phyloP scores from a whole-genome alignment of 2,329 filamentous ascomycete genomes.

The Colletotrichum viniferum region DNA sequence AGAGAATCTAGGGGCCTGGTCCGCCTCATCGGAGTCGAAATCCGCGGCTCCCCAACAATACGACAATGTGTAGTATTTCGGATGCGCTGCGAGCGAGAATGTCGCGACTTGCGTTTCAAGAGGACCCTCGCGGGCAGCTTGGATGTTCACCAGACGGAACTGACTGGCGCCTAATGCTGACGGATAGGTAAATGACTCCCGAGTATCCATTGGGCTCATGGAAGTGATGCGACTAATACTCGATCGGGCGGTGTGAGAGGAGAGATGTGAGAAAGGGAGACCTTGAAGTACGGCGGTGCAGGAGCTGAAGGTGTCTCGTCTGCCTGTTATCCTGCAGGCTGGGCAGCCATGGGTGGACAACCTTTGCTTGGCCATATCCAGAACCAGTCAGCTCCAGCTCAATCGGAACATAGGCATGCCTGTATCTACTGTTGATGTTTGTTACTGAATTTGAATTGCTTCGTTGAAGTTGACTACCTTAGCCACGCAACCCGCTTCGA shows the following conservation, averaged over 20 bases:
- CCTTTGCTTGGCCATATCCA: not conserved
- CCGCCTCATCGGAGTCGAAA: not conserved
- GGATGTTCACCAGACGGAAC: not conserved
- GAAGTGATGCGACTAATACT: not conserved
- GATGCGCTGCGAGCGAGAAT: not conserved
- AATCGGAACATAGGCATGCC: not conserved
- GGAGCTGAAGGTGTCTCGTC: not conserved
- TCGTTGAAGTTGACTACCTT: not conserved
- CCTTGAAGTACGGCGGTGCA: not conserved
- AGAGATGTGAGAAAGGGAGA: not conserved
- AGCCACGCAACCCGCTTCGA: rapidly evolving
- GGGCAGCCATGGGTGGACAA: not conserved
- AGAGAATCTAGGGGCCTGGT: too few relatives aligned
- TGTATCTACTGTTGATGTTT: not conserved
- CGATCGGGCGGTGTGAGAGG: not conserved
- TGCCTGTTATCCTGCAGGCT: not conserved
- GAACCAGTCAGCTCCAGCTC: not conserved
- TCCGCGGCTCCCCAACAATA: not conserved
- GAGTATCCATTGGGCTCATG: rapidly evolving
- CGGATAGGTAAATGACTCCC: not conserved
- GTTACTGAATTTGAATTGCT: not conserved
- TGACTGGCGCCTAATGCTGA: not conserved
- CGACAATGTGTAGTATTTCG: not conserved
- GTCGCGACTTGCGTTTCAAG: not conserved
- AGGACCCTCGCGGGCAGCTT: not conserved